phyloP scores from a whole-genome alignment of 352 stramenopile species.

The Phytophthora pisi region DNA sequence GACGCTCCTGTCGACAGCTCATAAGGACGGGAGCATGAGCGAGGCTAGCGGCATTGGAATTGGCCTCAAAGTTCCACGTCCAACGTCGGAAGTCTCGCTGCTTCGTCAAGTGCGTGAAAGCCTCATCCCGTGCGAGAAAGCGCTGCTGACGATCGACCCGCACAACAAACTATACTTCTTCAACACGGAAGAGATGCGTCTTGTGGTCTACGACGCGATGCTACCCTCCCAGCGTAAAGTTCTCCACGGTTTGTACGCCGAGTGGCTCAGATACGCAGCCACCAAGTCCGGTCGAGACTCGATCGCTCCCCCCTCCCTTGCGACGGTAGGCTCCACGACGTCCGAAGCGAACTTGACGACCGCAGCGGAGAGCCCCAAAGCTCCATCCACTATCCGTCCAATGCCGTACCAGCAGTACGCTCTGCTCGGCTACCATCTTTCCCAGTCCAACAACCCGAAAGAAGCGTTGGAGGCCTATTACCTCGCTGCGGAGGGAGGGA shows the following conservation, averaged over 20 bases:
- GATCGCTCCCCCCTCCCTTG: slow-evolving; percentile 10
- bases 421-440: slow-evolving; percentile 71
- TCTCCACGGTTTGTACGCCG: slow-evolving; percentile 66
- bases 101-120: slow-evolving; percentile 64
- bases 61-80: slow-evolving; percentile 44
- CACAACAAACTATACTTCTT: slow-evolving; percentile 69
- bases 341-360: slow-evolving; percentile 13
- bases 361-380: slow-evolving; percentile 3
- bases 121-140: slow-evolving; percentile 67
- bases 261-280: slow-evolving; percentile 52
- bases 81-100: slow-evolving; percentile 46
- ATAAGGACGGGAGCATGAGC: slow-evolving; percentile 45
- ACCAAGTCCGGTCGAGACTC: slow-evolving; percentile 5
- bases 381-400: slow-evolving; percentile 8
- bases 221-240: slow-evolving; percentile 68
- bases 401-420: slow-evolving; percentile 61
- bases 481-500: slow-evolving; percentile 58
- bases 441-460: slow-evolving; percentile 58
- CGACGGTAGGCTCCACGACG: slow-evolving; percentile 7
- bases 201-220: slow-evolving; percentile 54
- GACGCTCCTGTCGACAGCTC: slow-evolving; percentile 41
- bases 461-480: slow-evolving; percentile 66
- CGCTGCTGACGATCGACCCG: slow-evolving; percentile 47
- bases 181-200: slow-evolving; percentile 64
- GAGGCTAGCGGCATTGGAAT: slow-evolving; percentile 37